These are phyloP conservation scores for Leccinum olivaceopallidum DNA, from an alignment of 768 basidiomycete species.

Conservation along the genomic window DNA sequence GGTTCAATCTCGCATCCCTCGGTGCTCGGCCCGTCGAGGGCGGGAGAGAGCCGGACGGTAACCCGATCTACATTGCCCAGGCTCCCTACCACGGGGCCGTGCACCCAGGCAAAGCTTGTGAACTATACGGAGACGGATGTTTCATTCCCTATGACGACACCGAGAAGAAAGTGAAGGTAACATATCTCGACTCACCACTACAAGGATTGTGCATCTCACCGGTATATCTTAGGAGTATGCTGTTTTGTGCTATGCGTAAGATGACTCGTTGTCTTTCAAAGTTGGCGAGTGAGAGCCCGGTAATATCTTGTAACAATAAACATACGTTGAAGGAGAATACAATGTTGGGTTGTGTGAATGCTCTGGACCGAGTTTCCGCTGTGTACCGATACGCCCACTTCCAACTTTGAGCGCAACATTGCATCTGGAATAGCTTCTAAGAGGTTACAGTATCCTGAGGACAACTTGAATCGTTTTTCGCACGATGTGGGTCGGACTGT, in stretches of 20 bases:
- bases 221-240: constrained; percentile 37
- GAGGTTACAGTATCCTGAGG: background rate
- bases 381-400: background rate
- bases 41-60: constrained; percentile 63
- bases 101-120: constrained; percentile 67
- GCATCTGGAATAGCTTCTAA: background rate
- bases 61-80: constrained; percentile 58
- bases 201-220: background rate
- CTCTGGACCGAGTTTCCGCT: background rate
- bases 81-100: constrained; percentile 51
- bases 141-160: constrained; percentile 54
- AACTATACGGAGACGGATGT: constrained; percentile 51
- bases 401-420: background rate
- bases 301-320: constrained; percentile 11
- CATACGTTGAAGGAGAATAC: constrained; percentile 1
- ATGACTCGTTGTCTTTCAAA: background rate
- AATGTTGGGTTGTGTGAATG: background rate
- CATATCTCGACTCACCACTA: constrained; percentile 3
- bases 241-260: constrained; percentile 39
- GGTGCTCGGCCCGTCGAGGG: constrained; percentile 62
- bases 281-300: background rate
- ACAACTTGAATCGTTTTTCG: background rate
- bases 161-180: constrained; percentile 54
- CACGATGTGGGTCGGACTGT: background rate
- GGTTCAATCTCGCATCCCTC: constrained; percentile 44